Conservation (phyloP, 2,329 filamentous ascomycete species). For the Diplodia seriata region DNA sequence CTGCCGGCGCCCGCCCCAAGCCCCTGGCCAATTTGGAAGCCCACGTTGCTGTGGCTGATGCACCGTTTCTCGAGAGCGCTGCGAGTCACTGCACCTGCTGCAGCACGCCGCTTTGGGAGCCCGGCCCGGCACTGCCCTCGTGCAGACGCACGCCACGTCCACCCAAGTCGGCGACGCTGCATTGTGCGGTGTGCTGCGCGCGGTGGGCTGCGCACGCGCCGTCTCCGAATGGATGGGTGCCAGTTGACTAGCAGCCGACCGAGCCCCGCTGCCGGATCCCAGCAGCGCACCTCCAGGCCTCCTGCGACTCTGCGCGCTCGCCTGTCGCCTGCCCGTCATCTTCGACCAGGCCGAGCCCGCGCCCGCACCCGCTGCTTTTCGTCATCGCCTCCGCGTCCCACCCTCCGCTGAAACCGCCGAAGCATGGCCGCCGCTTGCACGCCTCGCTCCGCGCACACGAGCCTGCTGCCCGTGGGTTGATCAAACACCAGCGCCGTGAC, state of each 20-base stretch:
- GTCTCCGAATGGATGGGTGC: constrained; percentile 19
- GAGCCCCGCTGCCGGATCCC: constrained; percentile 24
- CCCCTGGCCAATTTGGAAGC: constrained; percentile 30
- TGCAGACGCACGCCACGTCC: constrained; percentile 14
- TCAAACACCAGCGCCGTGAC: constrained; percentile 31
- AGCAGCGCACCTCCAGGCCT: constrained; percentile 17
- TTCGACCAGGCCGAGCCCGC: not conserved
- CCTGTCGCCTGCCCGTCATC: constrained; percentile 21
- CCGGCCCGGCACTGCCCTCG: constrained; percentile 5
- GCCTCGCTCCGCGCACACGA: constrained; percentile 21
- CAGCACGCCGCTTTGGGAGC: constrained; percentile 21
- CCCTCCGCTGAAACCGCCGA: constrained; percentile 21
- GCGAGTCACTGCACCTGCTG: constrained; percentile 29
- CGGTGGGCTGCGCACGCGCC: constrained; percentile 5
- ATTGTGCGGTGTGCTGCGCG: constrained; percentile 2
- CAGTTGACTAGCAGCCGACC: constrained; percentile 20
- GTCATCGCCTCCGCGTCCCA: constrained; percentile 27
- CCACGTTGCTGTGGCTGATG: constrained; percentile 30
- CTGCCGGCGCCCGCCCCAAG: constrained; percentile 15
- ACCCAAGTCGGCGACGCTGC: not conserved
- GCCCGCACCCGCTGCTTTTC: constrained; percentile 4
- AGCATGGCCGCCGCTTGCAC: constrained; percentile 21
- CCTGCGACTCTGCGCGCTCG: constrained; percentile 18
- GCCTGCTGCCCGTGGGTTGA: constrained; percentile 24
- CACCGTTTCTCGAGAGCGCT: constrained; percentile 26